These are phyloP conservation scores for Kickxella alabastrina DNA, from an alignment of 192 early-diverging fungal genomes.

Conservation along the genomic window DNA sequence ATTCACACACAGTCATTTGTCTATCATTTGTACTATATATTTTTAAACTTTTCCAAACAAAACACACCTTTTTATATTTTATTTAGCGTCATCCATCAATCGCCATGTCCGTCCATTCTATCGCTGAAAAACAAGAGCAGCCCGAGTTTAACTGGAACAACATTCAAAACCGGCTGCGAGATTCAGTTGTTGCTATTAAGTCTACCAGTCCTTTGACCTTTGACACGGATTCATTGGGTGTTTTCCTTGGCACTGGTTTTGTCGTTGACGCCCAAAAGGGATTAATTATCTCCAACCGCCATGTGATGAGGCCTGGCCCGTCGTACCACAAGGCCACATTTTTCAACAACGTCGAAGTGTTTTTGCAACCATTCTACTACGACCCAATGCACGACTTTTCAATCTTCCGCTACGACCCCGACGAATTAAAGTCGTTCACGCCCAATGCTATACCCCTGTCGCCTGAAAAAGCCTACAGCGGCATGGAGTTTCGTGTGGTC, in stretches of 20 bases:
- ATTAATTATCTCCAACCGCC: conserved; percentile 69
- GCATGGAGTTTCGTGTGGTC: conserved; percentile 68
- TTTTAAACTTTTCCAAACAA: too few species aligned
- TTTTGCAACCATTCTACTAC: conserved; percentile 62
- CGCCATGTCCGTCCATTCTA: background rate
- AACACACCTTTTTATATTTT: too few species aligned
- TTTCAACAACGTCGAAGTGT: conserved; percentile 65
- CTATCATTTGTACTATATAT: too few species aligned
- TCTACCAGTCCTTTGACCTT: background rate
- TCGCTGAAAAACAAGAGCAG: background rate
- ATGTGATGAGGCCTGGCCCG: conserved; percentile 67
- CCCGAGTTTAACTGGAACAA: conserved; percentile 15
- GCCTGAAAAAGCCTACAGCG: conserved; percentile 65
- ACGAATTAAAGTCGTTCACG: conserved; percentile 49
- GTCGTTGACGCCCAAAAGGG: conserved; percentile 67
- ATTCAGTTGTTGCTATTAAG: conserved; percentile 11
- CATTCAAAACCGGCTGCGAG: conserved; percentile 19
- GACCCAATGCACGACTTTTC: conserved; percentile 83
- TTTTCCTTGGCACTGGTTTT: conserved; percentile 60
- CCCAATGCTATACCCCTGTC: conserved; percentile 50
- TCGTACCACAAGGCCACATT: conserved; percentile 63
- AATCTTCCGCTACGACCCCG: conserved; percentile 68
- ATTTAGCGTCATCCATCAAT: background rate
- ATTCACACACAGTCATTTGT: too few species aligned
- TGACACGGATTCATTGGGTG: background rate